Percentiles rank a stretch among this genome's conserved stretches.
phyloP scores from a whole-genome alignment of 2,329 filamentous ascomycete genomes.

The Cercospora zeae-maydis region DNA sequence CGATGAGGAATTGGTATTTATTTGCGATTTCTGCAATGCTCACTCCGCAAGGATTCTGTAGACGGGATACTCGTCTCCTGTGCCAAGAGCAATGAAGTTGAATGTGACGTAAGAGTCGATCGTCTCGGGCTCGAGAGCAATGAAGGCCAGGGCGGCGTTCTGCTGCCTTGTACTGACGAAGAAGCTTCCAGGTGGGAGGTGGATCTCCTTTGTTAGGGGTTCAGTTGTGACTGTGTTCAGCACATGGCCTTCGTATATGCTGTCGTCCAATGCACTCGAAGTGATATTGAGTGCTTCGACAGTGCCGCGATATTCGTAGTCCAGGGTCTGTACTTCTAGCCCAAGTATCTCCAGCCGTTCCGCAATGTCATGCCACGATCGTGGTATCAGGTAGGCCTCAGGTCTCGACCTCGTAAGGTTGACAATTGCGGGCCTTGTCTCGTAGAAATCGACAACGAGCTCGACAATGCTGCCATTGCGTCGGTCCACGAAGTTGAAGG shows the following conservation, averaged over 20 bases:
- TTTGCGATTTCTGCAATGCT: neutral
- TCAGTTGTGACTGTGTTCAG: constrained; percentile 36
- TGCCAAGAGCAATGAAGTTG: constrained; percentile 37
- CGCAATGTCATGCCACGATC: constrained; percentile 37
- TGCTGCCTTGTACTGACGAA: constrained; percentile 37
- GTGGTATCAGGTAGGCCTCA: constrained; percentile 38
- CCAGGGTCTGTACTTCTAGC: constrained; percentile 34
- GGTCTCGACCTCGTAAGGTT: constrained; percentile 37
- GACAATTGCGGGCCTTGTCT: constrained; percentile 33
- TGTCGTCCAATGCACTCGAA: constrained; percentile 28
- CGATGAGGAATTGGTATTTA: neutral
- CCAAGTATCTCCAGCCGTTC: constrained; percentile 35
- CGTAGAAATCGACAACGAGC: constrained; percentile 35
- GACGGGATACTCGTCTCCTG: constrained; percentile 37
- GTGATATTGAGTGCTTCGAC: constrained; percentile 39
- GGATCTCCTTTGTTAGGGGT: constrained; percentile 28
- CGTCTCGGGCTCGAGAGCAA: constrained; percentile 40
- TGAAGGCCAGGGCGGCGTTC: constrained; percentile 39
- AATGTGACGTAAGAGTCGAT: constrained; percentile 40
- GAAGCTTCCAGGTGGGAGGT: constrained; percentile 36
- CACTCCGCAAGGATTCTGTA: constrained; percentile 24
- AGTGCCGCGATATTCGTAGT: constrained; percentile 31
- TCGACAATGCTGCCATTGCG: constrained; percentile 35
- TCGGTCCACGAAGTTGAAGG: constrained; percentile 37
- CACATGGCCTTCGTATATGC: constrained; percentile 37